phyloP scores from a whole-genome alignment of 306 rosid species.

The Gillenia trifoliata region DNA sequence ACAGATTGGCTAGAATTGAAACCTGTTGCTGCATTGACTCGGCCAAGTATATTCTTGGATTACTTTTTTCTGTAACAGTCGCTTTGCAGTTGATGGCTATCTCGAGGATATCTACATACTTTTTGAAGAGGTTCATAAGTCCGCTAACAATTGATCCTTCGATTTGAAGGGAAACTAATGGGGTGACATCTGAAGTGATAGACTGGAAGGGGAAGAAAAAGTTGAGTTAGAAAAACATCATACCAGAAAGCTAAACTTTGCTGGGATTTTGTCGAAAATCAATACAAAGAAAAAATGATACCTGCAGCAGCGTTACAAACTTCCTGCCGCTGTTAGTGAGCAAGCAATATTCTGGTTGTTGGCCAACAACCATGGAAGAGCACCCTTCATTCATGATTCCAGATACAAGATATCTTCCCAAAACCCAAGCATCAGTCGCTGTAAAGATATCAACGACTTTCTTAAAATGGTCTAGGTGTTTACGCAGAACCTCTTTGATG shows the following conservation, averaged over 20 bases:
- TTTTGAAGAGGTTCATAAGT: slow-evolving; percentile 43
- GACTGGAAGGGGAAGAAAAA: slow-evolving; percentile 29
- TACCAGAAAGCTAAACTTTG: background rate
- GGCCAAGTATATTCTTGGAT: slow-evolving; percentile 39
- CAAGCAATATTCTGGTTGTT: slow-evolving; percentile 50
- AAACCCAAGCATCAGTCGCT: slow-evolving; percentile 56
- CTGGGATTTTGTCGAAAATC: background rate
- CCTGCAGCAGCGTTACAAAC: slow-evolving; percentile 63
- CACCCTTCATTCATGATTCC: slow-evolving; percentile 44
- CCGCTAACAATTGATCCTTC: slow-evolving; percentile 45
- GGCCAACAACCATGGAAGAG: slow-evolving; percentile 28
- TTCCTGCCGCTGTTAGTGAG: slow-evolving; percentile 70
- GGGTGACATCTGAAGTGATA: slow-evolving; percentile 43
- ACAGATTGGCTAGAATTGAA: slow-evolving; percentile 60
- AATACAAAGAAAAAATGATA: slow-evolving; percentile 7
- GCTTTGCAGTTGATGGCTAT: slow-evolving; percentile 36
- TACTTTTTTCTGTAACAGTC: slow-evolving; percentile 24
- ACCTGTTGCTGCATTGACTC: slow-evolving; percentile 48
- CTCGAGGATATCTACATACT: slow-evolving; percentile 48
- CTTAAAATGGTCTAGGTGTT: slow-evolving; percentile 54
- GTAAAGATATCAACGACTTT: slow-evolving; percentile 53
- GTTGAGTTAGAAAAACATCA: slow-evolving; percentile 8
- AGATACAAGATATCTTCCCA: slow-evolving; percentile 58
- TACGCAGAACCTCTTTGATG: slow-evolving; percentile 46
- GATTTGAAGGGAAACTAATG: slow-evolving; percentile 50